Conservation (phyloP, 2,329 filamentous ascomycete species). For the Fusarium denticulatum region DNA sequence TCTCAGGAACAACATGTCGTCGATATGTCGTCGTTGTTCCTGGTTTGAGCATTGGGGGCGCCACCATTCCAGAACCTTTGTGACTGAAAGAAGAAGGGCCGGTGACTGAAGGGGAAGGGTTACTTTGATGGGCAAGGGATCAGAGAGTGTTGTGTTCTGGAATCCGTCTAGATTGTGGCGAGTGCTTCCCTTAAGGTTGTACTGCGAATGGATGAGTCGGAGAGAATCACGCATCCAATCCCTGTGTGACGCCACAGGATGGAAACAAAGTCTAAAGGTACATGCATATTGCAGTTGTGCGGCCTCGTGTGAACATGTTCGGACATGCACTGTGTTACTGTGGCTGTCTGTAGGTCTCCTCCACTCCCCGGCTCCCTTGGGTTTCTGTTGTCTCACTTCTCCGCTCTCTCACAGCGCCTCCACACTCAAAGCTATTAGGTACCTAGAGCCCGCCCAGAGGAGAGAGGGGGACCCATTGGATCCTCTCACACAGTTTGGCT, state of each 20-base stretch:
- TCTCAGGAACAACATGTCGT: constrained; percentile 1
- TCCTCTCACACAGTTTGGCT: constrained; percentile 38
- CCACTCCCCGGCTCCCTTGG: constrained; percentile 13
- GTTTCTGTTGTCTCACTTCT: constrained; percentile 39
- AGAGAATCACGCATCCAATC: constrained; percentile 27
- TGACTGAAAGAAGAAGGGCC: constrained; percentile 12
- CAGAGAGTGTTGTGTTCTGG: constrained; percentile 32
- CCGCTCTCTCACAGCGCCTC: constrained; percentile 38
- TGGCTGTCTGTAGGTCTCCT: constrained; percentile 21
- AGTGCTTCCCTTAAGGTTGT: constrained; percentile 31
- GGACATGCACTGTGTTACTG: constrained; percentile 22
- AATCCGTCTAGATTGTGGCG: constrained; percentile 37
- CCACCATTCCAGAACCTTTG: constrained; percentile 34
- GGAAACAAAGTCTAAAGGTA: neutral
- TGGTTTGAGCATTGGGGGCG: constrained; percentile 17
- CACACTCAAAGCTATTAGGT: constrained; percentile 33
- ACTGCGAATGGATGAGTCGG: constrained; percentile 25
- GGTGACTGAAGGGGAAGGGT: constrained; percentile 12
- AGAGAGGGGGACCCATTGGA: constrained; percentile 1
- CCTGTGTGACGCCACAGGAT: constrained; percentile 21
- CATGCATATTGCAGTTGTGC: neutral
- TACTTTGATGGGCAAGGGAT: constrained; percentile 19
- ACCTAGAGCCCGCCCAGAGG: neutral
- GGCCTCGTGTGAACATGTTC: neutral
- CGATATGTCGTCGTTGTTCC: constrained; percentile 8